phyloP scores from a whole-genome alignment of 164 flowering plant genomes.

The Euptelea pleiosperma region DNA sequence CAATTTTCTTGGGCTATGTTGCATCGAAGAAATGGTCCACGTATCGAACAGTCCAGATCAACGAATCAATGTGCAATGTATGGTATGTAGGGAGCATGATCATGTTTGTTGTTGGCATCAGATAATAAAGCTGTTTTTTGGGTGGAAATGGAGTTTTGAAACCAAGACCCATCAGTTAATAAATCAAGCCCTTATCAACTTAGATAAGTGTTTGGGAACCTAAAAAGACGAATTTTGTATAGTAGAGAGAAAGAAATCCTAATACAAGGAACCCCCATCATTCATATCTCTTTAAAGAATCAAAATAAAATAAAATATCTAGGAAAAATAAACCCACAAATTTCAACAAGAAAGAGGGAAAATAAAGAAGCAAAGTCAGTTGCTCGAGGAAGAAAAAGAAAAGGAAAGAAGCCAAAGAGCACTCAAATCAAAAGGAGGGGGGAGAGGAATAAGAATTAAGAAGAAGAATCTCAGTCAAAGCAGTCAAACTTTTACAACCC shows the following conservation, averaged over 20 bases:
- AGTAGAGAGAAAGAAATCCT: constrained; percentile 23
- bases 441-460: constrained; percentile 9
- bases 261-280: constrained; percentile 56
- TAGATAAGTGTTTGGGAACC: constrained; percentile 20
- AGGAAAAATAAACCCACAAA: constrained; percentile 39
- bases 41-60: too few relatives aligned
- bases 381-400: constrained; percentile 77
- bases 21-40: too few relatives aligned
- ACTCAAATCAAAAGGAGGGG: constrained; percentile 48
- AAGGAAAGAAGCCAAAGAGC: constrained; percentile 48
- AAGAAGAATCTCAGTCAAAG: constrained; percentile 30
- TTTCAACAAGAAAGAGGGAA: constrained; percentile 41
- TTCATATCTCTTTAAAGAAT: constrained; percentile 34
- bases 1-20: too few relatives aligned
- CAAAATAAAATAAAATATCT: constrained; percentile 26
- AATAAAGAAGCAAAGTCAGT: constrained; percentile 46
- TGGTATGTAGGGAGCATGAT: too few relatives aligned
- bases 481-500: constrained; percentile 31
- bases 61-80: too few relatives aligned
- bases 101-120: too few relatives aligned
- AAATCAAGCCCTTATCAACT: neutral
- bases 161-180: too few relatives aligned
- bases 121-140: too few relatives aligned
- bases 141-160: too few relatives aligned
- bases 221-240: constrained; percentile 54